Base-by-base conservation (phyloP, 768 basidiomycete genomes). In the Tricholoma bakamatsutake region DNA sequence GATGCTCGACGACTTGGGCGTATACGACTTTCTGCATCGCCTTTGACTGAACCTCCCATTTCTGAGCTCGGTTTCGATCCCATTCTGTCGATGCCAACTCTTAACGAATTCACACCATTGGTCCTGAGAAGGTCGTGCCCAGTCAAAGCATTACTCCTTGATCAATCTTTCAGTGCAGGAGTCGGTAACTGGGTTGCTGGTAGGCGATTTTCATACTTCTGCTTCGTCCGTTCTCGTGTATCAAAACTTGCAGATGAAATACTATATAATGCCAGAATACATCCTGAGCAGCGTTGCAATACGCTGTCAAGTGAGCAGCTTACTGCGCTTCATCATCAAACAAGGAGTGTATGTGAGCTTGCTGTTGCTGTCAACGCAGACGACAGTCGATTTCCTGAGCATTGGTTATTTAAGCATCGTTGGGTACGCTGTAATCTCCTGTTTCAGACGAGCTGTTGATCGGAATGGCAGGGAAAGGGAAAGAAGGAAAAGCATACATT, bases 131-230 rank as follows among this genome's bases (percentile, higher is more conserved):
- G 85, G 53, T 70, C 76, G 4, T 85, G 84, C 54, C 83, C 88
- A 3, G 77, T 88, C 54, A 91, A 90, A 63, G 83, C 85, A 1
- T 73, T 92, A n/a, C 73, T 91, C 12, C 76, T 90, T 40, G 84
- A 91, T 66, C 88, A 91, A 66, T 81, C 84, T 0, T 90, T 91
- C 71, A 87, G 81, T 58, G 88, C 88, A 10, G 90, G 90, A 1
- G 80, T 92, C 9, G 87, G 90, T 3, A 92, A 91, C 65, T 91
- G 88, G 85, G 81, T 91, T 17, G 88, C 89, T 62, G 87, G 87
- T 82, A 60, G 42, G 63, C 68, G 3, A 27, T 31, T 30, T 43
- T n/a, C 18, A 24, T 40, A 12, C 15, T 42, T 34, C 10, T 21
- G 18, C 17, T 27, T 7, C 13, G 17, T 4, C 3, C 7, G 7